Conservation (phyloP, 345 rosid genomes). For the Camelina laxa region DNA sequence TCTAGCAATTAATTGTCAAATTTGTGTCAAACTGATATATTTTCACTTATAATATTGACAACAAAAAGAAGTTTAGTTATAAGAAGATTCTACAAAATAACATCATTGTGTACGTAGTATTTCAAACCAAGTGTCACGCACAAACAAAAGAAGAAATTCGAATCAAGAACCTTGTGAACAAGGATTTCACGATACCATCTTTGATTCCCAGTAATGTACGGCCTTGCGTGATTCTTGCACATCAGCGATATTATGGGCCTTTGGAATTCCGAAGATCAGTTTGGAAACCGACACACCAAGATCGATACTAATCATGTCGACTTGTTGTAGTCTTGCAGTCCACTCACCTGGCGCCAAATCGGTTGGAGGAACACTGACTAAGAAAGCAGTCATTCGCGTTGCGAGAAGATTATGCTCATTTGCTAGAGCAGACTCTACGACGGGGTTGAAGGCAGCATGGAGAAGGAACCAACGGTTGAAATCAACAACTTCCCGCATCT, state of each 20-base stretch:
- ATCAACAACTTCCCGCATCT: not conserved
- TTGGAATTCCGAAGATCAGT: not conserved
- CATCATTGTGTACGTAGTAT: too few species aligned
- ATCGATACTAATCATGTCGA: not conserved
- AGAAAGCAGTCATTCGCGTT: not conserved
- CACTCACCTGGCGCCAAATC: not conserved
- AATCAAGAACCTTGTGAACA: not conserved
- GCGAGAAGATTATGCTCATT: not conserved
- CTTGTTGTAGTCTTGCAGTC: not conserved
- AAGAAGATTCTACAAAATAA: too few species aligned
- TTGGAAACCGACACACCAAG: not conserved
- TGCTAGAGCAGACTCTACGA: not conserved
- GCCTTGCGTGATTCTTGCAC: not conserved
- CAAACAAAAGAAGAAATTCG: too few species aligned
- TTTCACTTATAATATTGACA: too few species aligned
- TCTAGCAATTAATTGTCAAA: too few species aligned
- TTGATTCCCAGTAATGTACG: not conserved
- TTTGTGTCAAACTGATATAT: too few species aligned
- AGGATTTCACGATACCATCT: not conserved
- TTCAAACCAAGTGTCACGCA: too few species aligned
- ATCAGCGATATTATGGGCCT: not conserved
- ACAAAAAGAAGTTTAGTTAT: too few species aligned
- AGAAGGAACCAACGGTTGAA: not conserved
- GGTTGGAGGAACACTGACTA: not conserved
- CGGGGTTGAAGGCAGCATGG: not conserved